Evolutionary conservation across 2,329 filamentous ascomycete species (phyloP).

Genomic region (Cytospora piceae): DNA sequence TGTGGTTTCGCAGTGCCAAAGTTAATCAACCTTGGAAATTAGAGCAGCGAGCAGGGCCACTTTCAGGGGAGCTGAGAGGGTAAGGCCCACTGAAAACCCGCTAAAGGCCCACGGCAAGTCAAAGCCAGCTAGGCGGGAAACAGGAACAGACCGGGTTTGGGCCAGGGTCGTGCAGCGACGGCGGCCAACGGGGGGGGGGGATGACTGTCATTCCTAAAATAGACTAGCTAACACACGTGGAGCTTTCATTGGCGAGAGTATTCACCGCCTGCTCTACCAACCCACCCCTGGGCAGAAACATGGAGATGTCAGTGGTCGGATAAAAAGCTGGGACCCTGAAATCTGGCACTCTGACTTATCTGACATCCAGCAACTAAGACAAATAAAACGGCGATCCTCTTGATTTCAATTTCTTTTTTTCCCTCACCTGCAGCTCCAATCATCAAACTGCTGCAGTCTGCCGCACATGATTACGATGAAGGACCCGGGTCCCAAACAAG

Average conservation of each 20-base stretch:
- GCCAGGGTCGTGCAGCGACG: background rate
- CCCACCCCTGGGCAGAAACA: background rate
- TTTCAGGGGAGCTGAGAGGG: background rate
- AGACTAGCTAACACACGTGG: background rate
- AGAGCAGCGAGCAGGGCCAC: slow-evolving; percentile 11
- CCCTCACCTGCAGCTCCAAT: background rate
- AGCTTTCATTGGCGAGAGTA: background rate
- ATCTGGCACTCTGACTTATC: background rate
- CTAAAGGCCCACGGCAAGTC: background rate
- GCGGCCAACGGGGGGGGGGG: background rate
- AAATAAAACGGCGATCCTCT: background rate
- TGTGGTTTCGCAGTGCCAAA: slow-evolving; percentile 24
- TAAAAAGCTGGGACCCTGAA: background rate
- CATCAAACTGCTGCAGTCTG: background rate
- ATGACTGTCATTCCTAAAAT: background rate
- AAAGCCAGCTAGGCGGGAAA: background rate
- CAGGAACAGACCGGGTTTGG: background rate
- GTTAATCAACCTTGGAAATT: slow-evolving; percentile 21
- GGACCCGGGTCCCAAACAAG: background rate
- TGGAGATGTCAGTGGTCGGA: background rate
- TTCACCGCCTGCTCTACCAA: background rate
- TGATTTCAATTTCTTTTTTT: background rate
- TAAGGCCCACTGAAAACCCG: background rate
- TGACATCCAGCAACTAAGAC: background rate
- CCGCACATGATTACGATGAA: background rate